Base-by-base conservation (phyloP, 2,329 filamentous ascomycete species). In the Aspergillus aculeatus region DNA sequence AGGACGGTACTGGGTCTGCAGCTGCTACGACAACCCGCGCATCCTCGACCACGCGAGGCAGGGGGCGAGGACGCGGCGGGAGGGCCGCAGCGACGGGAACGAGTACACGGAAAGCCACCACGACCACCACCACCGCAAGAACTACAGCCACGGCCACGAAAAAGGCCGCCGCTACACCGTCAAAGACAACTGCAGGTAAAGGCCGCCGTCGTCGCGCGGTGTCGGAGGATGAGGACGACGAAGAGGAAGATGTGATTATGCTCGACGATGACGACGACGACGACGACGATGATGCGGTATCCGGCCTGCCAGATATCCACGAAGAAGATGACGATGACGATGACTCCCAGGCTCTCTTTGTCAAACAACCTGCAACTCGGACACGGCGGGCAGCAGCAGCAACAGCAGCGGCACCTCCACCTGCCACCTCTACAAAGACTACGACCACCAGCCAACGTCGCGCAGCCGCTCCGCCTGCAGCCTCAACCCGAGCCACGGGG, bases 61-160 rank as follows among this genome's bases (percentile, higher is more conserved):
- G 83, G 56, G 80, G 80, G 12, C 71, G 78, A 41, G 78, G 80
- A 16, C 70, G 78, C 32, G 78, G 78, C 47, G 73, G 77, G 23
- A 69, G 78, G 56, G 77, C 80, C 29, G 72, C 79, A 55, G 71
- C 80, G 6, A 73, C 75, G 16, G 71, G 77, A 19, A 76, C 78
- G 41, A 59, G 62, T 21, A 66, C 73, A 12, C 68, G 75, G 35
- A 78, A 78, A 66, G 73, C 69, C 19, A 59, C 72, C 4, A 73
- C 69, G n/a, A 59, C 72, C 4, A 66, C 73, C 12, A 61, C 31
- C 35, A 41, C 35, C 14, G 10, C 75, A 47, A 77, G 73, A 23
- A 59, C 69, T 23, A 66, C 69, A 41, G 63, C 71, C 21, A 65
- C 73, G 29, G 65, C 76, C 19, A 60, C 75, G 1, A 71, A 71